Base-by-base conservation (phyloP, 345 rosid genomes). In the rapeseed (Brassica napus) region DNA sequence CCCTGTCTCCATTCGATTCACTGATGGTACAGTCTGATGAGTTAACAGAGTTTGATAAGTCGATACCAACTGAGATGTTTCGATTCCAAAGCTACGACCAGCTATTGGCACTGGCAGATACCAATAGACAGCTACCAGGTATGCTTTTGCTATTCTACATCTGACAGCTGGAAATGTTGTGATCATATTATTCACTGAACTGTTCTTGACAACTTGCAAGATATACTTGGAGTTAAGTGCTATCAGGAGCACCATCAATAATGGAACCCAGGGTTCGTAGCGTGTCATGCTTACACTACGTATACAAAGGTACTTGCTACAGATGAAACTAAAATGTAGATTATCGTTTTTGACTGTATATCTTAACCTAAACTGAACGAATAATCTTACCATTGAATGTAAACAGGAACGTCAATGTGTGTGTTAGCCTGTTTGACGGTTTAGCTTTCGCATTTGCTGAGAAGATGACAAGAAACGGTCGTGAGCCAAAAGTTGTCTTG, bases 241-340 rank as follows among this genome's bases (percentile, higher is more conserved):
- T 39, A 39, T 9, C 11, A 8, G 12, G 47, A 39, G 47, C 47
- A 39, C 47, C 11, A 39, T 39, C 47, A 39, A 9, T 39, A 12
- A 39, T 2, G 47, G 47, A 39, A 39, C 47, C 2, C 47, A 39
- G 12, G 47, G 47, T 39, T 8, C 47, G 3, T 12, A 8, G 47
- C 47, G 47, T 39, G 12, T 39, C 47, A 39, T 39, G 47, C 47
- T 39, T 39, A 39, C 47, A 39, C 12, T 92, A 9, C 14, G 49
- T 42, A 9, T 10, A 10, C 4, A 42, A 42, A 42, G 49, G 49
- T 42, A 42, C 14, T 39, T 39, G 11, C 2, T 39, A 39, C 10
- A 37, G 10, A 7, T 37, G 42, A 37, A 37, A 37, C 42, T 37
- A 7, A 37, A 9, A 4, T 28, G 30, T 28, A 28, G 30, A 28